Base-by-base conservation (phyloP, 1,284 basidiomycete genomes). In the Leccinum subatratum region DNA sequence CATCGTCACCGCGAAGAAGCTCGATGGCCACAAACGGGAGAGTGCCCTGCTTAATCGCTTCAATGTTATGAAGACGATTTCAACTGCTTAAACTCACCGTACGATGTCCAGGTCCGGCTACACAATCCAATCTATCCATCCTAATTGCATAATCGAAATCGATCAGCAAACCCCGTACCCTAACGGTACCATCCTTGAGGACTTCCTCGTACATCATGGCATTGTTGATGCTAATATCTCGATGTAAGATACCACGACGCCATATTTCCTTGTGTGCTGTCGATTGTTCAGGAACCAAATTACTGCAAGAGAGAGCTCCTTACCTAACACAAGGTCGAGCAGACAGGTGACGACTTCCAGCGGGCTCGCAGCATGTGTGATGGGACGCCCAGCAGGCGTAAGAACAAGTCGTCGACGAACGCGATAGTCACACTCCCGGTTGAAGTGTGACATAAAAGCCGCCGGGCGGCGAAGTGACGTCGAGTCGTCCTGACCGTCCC, bases 181-280 rank as follows among this genome's bases (percentile, higher is more conserved):
- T 22, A 42, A 28, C 3, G 12, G 37, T 42, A 28, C 60, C 60
- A 61, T 61, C 14, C 7, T 39, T 7, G 37, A 61, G 37, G n/a
- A 9, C 14, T 54, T 63, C n/a, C 48, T 63, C 32, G n/a, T 63
- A 63, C 7, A 63, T 63, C 62, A 63, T 63, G 3, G n/a, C 3
- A 14, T 63, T 63, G 14, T 63, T 63, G 14, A 63, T 63, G n/a
- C 62, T 56, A 12, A 63, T 56, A 54, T 63, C 62, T 12, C 12
- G 14, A 37, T 63, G 48, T 37, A 63, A 54, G 62, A 63, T 34
- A 18, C 48, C 30, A 54, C 6, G 37, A 42, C 2, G 2, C 14
- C 22, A 61, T 42, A 61, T 61, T 22, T 61, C 11, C 60, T 61
- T 61, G 60, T 61, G 60, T 1, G 22, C 60, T 61, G 37, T 6